A percentile compares a stretch with the other conserved stretches of the same genome.
These are phyloP conservation scores for Tricholoma saponaceum DNA, from an alignment of 768 basidiomycete genomes.

Conservation along the genomic window DNA sequence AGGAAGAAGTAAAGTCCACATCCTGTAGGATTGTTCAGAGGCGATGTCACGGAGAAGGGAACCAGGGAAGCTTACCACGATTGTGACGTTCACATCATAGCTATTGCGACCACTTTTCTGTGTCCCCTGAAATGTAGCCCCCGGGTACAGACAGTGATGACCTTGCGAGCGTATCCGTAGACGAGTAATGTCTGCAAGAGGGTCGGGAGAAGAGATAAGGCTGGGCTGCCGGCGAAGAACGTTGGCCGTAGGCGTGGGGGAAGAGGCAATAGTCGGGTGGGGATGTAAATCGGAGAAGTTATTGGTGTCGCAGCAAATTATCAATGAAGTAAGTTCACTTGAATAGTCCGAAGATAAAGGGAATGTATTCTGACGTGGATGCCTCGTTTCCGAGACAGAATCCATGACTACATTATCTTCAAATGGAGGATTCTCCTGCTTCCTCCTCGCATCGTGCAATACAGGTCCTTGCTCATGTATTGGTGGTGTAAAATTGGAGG, in stretches of 20 bases:
- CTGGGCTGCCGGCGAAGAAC: slow-evolving; percentile 15
- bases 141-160: slow-evolving; percentile 82
- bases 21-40: slow-evolving; percentile 46
- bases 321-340: slow-evolving; percentile 20
- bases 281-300: slow-evolving; percentile 10
- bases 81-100: slow-evolving; percentile 91
- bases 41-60: slow-evolving; percentile 5
- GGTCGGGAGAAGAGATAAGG: slow-evolving; percentile 34
- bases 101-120: slow-evolving; percentile 93
- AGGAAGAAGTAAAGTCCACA: slow-evolving; percentile 83
- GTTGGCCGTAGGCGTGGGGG: slow-evolving; percentile 13
- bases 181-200: slow-evolving; percentile 71
- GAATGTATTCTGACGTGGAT: slow-evolving; percentile 15
- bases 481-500: slow-evolving; percentile 20
- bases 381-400: slow-evolving; percentile 6
- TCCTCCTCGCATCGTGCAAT: slow-evolving; percentile 28
- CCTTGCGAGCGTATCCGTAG: slow-evolving; percentile 67
- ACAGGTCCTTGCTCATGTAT: slow-evolving; percentile 21
- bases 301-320: slow-evolving; percentile 20
- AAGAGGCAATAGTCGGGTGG: slow-evolving; percentile 10
- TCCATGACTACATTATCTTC: slow-evolving; percentile 35
- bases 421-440: slow-evolving; percentile 15
- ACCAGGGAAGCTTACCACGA: slow-evolving; percentile 62
- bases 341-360: slow-evolving; percentile 9
- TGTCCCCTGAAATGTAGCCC: slow-evolving; percentile 83